A percentile compares a stretch with the other conserved stretches of the same genome.
Conservation (phyloP, 2,329 filamentous ascomycete species). For the Scolecobasidium constrictum region DNA sequence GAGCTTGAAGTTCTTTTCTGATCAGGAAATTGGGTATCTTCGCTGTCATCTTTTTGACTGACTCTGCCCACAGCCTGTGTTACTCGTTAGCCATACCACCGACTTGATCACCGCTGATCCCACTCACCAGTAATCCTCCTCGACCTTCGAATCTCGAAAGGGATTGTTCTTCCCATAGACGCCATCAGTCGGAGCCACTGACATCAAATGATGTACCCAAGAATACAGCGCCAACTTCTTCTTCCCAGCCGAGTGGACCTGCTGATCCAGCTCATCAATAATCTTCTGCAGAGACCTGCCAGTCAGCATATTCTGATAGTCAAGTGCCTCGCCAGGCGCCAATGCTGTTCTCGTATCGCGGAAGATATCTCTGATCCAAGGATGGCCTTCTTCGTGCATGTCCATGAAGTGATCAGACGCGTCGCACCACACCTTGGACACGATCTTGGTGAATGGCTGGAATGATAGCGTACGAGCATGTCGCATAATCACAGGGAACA, state of each 20-base stretch:
- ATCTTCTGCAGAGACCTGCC: not conserved
- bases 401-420: not conserved
- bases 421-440: not conserved
- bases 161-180: constrained; percentile 5
- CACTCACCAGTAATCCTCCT: constrained; percentile 5
- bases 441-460: not conserved
- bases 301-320: constrained; percentile 1
- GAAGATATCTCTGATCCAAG: not conserved
- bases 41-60: not conserved
- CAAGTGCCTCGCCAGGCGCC: not conserved
- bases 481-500: constrained; percentile 1
- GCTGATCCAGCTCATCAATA: not conserved
- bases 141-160: not conserved
- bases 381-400: not conserved
- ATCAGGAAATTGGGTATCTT: not conserved
- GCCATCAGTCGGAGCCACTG: not conserved
- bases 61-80: not conserved
- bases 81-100: not conserved
- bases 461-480: constrained; percentile 1
- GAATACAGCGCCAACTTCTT: not conserved
- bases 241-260: not conserved
- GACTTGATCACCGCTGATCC: too few relatives aligned
- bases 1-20: not conserved
- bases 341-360: not conserved
- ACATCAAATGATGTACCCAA: constrained; percentile 3